Evolutionary conservation across 2,329 filamentous ascomycete genomes (phyloP), one percentile per base, ranked within the genome.

Genomic region (Huntiella bhutanensis): DNA sequence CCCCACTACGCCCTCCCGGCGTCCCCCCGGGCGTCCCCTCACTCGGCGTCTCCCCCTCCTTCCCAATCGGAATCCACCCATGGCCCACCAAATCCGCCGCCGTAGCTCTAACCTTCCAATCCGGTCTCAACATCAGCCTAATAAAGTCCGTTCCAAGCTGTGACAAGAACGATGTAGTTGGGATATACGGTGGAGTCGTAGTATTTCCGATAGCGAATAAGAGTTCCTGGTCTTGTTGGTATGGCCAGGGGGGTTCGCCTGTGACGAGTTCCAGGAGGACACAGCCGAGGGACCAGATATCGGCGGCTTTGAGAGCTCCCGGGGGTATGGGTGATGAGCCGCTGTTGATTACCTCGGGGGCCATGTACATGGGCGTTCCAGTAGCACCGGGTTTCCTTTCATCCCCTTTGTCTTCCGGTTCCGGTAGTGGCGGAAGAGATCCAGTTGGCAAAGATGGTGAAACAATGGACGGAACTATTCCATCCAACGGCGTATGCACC

Each of bases 291-390:
- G 87, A 95, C 88, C 88, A 98, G 51, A 96, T 79, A 58, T 98
- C 88, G 39, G 92, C 85, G 3, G 87, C 80, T 35, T 87, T 88
- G 19, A 28, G 19, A 28, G 22, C 22, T 3, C 22, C 22, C 6
- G 22, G 4, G 49, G 86, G 80, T 53, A 83, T 80, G 11, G 45
- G 32, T 11, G 33, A 19, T 10, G 77, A 67, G 58, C 77, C 78
- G 48, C 91, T 91, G 57, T 87, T 92, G 66, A 98, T 96, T 36
- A 95, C 85, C 66, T 98, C 91, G 4, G 91, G 91, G 5, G 91
- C 96, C 91, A 98, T 98, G 69, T 98, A 98, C 91, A 98, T 98
- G 2, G 91, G 91, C 8, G 91, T 98, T 54, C 91, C 91, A 15
- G 87, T 94, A 79, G 96, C 95, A 13, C 44, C 48, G 15, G 86